These are phyloP conservation scores for Ramaria sp. DNA, from an alignment of 768 basidiomycete species.

Conservation along the genomic window DNA sequence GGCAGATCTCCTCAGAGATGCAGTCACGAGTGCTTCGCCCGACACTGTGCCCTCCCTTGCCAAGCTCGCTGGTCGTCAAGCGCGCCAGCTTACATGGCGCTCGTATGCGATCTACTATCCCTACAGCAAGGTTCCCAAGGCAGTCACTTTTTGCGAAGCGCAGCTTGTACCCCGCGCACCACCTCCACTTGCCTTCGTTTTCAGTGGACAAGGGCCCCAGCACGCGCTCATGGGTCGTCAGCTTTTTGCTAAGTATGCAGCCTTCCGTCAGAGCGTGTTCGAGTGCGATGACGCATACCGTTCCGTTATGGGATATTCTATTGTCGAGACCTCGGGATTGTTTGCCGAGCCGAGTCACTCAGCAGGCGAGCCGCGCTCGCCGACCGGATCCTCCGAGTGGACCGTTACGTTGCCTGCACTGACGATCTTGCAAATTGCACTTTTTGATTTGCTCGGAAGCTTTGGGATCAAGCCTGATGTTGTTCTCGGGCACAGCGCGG, in stretches of 20 bases:
- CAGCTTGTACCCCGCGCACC: constrained; percentile 17
- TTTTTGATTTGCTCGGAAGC: constrained; percentile 29
- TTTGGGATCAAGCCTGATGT: constrained; percentile 29
- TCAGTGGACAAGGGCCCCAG: constrained; percentile 32
- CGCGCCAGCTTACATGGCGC: constrained; percentile 14
- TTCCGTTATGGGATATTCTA: constrained; percentile 23
- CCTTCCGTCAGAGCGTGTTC: constrained; percentile 28
- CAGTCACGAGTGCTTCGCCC: background rate
- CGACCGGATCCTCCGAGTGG: constrained; percentile 2
- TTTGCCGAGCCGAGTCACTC: constrained; percentile 18
- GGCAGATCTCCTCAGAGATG: background rate
- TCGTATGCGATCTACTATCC: constrained; percentile 10
- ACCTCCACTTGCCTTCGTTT: constrained; percentile 26
- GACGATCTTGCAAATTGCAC: constrained; percentile 36
- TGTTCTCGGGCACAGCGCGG: constrained; percentile 29
- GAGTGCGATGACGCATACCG: constrained; percentile 27
- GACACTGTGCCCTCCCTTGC: background rate
- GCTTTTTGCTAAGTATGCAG: constrained; percentile 20
- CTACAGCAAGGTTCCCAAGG: background rate
- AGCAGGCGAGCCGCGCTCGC: constrained; percentile 1
- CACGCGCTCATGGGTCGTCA: constrained; percentile 28
- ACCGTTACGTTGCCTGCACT: constrained; percentile 29
- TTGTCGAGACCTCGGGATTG: constrained; percentile 26
- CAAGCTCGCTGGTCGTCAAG: constrained; percentile 11
- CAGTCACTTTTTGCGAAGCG: constrained; percentile 19